Evolutionary conservation across 2,329 filamentous ascomycete genomes (phyloP), one percentile per base, ranked within the genome.

Genomic region (Beauveria brongniartii): DNA sequence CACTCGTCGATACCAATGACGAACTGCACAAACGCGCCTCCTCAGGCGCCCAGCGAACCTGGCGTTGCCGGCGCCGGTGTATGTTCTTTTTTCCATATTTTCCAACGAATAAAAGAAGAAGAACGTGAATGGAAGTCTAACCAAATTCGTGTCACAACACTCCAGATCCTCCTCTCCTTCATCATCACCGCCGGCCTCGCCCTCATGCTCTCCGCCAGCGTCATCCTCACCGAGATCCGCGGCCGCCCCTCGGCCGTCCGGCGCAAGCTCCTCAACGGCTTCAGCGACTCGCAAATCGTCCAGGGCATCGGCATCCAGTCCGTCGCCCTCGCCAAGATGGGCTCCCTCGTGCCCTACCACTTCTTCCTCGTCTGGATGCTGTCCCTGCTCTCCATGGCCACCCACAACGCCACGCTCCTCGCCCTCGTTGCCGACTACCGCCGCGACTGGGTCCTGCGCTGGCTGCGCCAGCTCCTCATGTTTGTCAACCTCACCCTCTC

Each of bases 311-410:
- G 82, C n/a, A 82, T 89, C 61, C 85, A 89, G 69, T 78, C 77
- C 61, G 78, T 89, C 26, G 86, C 82, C 0, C 78, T 89, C 1
- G 81, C 81, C 5, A 84, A 85, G 67, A 80, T 82, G 68, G 72
- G 78, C 51, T 75, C 75, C 5, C 80, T 89, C 69, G 78, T 86
- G 0, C 80, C 84, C 0, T 89, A 89, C 69, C 86, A 89, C 72
- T 88, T 89, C 74, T 88, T 88, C 74, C 79, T 88, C 59, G 82
- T 89, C 65, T 89, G 85, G 86, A 85, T 88, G 75, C 74, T 89
- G 2, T 84, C 83, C 0, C 72, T 87, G 14, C 75, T 89, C 8
- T 84, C 84, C 18, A 87, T 84, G 64, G 82, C 84, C 1, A 87
- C 86, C 3, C 86, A 89, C 70, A 85, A 87, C 62, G 78, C 83